Evolutionary conservation across 2,329 filamentous ascomycete genomes (phyloP).

Genomic region (Colletotrichum trifolii): DNA sequence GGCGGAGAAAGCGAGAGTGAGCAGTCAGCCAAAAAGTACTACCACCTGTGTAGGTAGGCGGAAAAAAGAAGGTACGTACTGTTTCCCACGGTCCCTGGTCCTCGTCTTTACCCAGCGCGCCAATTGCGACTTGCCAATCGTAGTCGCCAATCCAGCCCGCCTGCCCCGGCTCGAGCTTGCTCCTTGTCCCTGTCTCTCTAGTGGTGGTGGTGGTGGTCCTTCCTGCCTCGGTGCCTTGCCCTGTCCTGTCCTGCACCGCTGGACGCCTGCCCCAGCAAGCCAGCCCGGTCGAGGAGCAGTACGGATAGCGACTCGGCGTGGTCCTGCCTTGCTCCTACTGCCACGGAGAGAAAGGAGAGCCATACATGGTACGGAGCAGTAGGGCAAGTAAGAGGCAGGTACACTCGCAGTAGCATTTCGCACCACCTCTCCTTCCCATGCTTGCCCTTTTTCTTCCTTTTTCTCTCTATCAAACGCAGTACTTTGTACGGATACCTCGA

Average conservation of each 20-base stretch:
- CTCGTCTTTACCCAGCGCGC: constrained; percentile 3
- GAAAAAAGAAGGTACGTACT: constrained; percentile 11
- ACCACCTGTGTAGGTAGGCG: not conserved
- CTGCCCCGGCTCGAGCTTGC: constrained; percentile 25
- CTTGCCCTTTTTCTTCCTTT: not conserved
- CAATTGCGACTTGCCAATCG: too few relatives aligned
- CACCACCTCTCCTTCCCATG: not conserved
- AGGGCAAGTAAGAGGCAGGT: too few relatives aligned
- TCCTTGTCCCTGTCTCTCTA: constrained; percentile 19
- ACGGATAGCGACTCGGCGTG: not conserved
- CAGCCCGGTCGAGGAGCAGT: not conserved
- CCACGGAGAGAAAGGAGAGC: too few relatives aligned
- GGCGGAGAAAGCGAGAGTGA: not conserved
- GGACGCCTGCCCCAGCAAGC: constrained; percentile 3
- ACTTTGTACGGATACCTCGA: too few relatives aligned
- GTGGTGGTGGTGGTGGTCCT: not conserved
- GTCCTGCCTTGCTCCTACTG: not conserved
- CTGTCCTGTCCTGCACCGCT: constrained; percentile 8
- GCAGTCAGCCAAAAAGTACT: not conserved
- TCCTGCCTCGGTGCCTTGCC: constrained; percentile 8
- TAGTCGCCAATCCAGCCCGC: constrained; percentile 10
- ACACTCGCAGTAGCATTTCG: too few relatives aligned
- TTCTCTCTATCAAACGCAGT: too few relatives aligned
- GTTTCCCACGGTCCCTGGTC: not conserved
- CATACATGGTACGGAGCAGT: too few relatives aligned